A percentile compares a stretch with the other conserved stretches of the same genome.
phyloP scores from a whole-genome alignment of 139 green algal species.

The Parachlorella kessleri region DNA sequence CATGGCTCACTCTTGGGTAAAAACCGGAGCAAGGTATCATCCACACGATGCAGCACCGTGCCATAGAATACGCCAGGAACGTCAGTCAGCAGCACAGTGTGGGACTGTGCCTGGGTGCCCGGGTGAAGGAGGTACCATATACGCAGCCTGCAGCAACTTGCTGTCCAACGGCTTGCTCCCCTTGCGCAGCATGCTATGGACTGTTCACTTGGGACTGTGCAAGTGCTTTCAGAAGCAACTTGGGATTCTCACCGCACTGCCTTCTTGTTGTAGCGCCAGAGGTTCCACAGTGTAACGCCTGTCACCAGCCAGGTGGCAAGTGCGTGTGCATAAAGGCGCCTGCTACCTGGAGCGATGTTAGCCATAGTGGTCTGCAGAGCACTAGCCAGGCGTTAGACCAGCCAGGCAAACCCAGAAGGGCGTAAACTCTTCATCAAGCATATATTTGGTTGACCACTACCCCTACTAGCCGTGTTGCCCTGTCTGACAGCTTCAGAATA shows the following conservation, averaged over 20 bases:
- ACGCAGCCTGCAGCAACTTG: slow-evolving; percentile 29
- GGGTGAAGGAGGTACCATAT: slow-evolving; percentile 56
- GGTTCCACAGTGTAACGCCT: slow-evolving; percentile 45
- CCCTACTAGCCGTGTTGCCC: background rate
- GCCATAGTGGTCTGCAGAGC: slow-evolving; percentile 43
- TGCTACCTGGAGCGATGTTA: slow-evolving; percentile 46
- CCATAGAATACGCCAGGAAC: slow-evolving; percentile 54
- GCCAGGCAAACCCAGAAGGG: background rate
- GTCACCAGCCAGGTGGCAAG: slow-evolving; percentile 54
- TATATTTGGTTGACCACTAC: background rate
- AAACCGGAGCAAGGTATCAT: slow-evolving; percentile 22
- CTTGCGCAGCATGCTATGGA: background rate
- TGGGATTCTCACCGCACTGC: slow-evolving; percentile 40
- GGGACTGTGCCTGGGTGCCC: slow-evolving; percentile 39
- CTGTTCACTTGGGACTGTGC: no score
- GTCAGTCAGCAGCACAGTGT: slow-evolving; percentile 63
- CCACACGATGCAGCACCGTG: slow-evolving; percentile 28
- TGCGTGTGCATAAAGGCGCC: slow-evolving; percentile 61
- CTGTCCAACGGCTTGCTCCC: background rate
- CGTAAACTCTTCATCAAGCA: background rate
- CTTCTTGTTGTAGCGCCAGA: slow-evolving; percentile 59
- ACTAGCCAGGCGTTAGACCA: background rate
- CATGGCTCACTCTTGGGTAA: slow-evolving; percentile 12
- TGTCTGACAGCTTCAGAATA: background rate
- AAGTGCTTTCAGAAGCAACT: no score